Evolutionary conservation across 2,329 filamentous ascomycete genomes (phyloP), one percentile per base, ranked within the genome.

Genomic region (Calonectria pauciramosa): DNA sequence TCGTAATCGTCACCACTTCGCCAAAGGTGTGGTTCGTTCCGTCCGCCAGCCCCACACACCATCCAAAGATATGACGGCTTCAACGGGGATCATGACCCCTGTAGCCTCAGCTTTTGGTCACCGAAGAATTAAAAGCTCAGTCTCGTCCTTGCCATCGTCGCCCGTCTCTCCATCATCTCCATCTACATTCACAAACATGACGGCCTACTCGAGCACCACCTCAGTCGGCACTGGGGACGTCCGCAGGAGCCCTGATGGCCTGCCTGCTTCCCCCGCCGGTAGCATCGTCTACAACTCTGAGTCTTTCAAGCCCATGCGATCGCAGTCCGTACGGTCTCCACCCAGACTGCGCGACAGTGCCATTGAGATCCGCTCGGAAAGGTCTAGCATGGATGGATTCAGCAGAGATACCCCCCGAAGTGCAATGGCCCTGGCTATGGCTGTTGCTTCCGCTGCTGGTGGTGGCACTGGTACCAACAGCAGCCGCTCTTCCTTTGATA

Each of bases 401-500:
- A 63, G 30, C 54, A 41, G 67, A 54, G 71, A 65, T 11, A 28
- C 34, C 10, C 71, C 66, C 30, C 41, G 51, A 49, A 70, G 66
- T 18, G 71, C 71, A 28, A 73, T 73, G 71, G 71, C 71, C n/a
- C 44, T 70, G 68, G 68, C 68, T 9, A 60, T 73, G 71, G 67
- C 60, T 2, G 49, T 73, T 34, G 56, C 56, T 32, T 44, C 70
- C 9, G 34, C 34, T 3, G 28, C 32, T 16, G 63, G 38, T 20
- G 47, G 38, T 11, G 41, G 66, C 34, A 60, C 38, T 36, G 51
- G 51, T 11, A 70, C 71, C n/a, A 68, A 68, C 54, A 82, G 74
- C 77, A 82, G 78, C 68, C 78, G 79, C 63, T 78, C 81, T 11
- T 85, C 83, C 20, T 78, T 84, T n/a, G 85, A 86, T 41, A 86